phyloP scores from a whole-genome alignment of 306 rosid genomes.

The Quercus mongolica region DNA sequence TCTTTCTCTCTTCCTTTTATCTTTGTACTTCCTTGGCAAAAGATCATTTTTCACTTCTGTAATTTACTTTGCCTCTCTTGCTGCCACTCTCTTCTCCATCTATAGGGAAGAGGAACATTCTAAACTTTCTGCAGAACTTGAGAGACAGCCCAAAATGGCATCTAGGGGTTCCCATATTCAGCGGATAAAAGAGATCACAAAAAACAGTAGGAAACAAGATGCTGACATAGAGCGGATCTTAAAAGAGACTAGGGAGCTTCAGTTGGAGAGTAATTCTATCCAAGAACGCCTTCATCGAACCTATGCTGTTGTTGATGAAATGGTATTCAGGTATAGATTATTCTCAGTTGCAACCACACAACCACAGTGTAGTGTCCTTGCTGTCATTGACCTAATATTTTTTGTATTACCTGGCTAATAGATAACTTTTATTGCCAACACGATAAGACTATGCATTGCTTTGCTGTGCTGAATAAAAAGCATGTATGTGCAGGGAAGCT shows the following conservation, averaged over 20 bases:
- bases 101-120: slow-evolving; percentile 44
- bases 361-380: neutral
- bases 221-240: slow-evolving; percentile 74
- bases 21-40: neutral
- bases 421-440: neutral
- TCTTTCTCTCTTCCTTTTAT: neutral
- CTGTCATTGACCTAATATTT: neutral
- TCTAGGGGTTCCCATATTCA: slow-evolving; percentile 75
- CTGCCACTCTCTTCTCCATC: slow-evolving; percentile 12
- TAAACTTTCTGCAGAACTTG: slow-evolving; percentile 31
- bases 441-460: neutral
- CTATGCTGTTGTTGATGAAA: slow-evolving; percentile 74
- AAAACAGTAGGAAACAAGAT: slow-evolving; percentile 82
- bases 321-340: slow-evolving; percentile 67
- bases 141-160: slow-evolving; percentile 40
- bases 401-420: neutral
- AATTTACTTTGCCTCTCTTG: slow-evolving; percentile 7
- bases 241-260: slow-evolving; percentile 86
- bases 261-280: slow-evolving; percentile 78
- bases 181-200: slow-evolving; percentile 74
- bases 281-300: slow-evolving; percentile 87
- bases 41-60: slow-evolving; percentile 4
- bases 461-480: slow-evolving; percentile 3
- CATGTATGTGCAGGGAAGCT: slow-evolving; percentile 63
- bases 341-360: slow-evolving; percentile 10